A percentile compares a stretch with the other conserved stretches of the same genome.
phyloP scores from a whole-genome alignment of 2,329 filamentous ascomycete genomes.

The Colletotrichum spinosum region DNA sequence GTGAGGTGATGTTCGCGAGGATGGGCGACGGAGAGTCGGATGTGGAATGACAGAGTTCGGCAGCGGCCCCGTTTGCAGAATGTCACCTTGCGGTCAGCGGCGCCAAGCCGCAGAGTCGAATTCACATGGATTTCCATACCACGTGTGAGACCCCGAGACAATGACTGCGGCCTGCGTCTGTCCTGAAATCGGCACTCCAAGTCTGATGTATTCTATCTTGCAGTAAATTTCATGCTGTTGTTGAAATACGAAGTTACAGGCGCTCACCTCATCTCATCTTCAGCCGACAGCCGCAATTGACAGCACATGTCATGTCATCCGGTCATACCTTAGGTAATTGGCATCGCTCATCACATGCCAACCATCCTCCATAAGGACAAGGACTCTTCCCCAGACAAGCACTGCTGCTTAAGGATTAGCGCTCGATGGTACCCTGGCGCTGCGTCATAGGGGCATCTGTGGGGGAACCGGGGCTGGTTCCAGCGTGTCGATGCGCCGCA shows the following conservation, averaged over 20 bases:
- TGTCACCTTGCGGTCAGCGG: background rate
- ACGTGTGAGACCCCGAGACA: slow-evolving; percentile 25
- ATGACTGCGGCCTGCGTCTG: background rate
- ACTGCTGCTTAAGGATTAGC: slow-evolving; percentile 24
- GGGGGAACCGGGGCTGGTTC: slow-evolving; percentile 32
- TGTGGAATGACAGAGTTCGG: slow-evolving; percentile 9
- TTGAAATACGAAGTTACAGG: too few relatives aligned
- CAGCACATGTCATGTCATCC: slow-evolving; percentile 5
- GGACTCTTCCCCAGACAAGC: slow-evolving; percentile 33
- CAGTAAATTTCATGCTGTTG: too few relatives aligned
- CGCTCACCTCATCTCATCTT: too few relatives aligned
- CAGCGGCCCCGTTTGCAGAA: slow-evolving; percentile 11
- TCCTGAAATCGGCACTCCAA: too few relatives aligned
- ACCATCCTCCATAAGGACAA: slow-evolving; percentile 9
- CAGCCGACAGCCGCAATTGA: background rate
- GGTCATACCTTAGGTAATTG: slow-evolving; percentile 9
- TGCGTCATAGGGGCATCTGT: slow-evolving; percentile 35
- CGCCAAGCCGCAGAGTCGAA: slow-evolving; percentile 13
- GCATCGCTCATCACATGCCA: slow-evolving; percentile 36
- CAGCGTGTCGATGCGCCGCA: slow-evolving; percentile 15
- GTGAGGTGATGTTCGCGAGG: too few relatives aligned
- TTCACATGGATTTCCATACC: slow-evolving; percentile 30
- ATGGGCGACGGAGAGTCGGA: background rate
- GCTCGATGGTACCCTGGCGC: slow-evolving; percentile 5
- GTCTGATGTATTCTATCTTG: too few relatives aligned